phyloP scores from a whole-genome alignment of 2,329 filamentous ascomycete genomes.

The Sporothrix schenckii region DNA sequence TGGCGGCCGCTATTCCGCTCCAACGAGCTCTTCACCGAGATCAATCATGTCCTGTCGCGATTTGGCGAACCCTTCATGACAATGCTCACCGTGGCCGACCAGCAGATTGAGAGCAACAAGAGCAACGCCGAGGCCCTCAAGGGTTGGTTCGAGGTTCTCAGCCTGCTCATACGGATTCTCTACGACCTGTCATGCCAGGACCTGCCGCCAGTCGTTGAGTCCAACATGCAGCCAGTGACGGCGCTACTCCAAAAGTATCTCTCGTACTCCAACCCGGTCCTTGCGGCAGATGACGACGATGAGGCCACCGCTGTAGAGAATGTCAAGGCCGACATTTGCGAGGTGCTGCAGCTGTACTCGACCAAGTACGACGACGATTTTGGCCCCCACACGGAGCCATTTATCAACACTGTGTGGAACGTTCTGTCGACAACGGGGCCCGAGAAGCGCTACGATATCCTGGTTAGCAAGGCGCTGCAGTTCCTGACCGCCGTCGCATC shows the following conservation, averaged over 20 bases:
- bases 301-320: slow-evolving; percentile 83
- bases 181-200: slow-evolving; percentile 98
- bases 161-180: slow-evolving; percentile 86
- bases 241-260: slow-evolving; percentile 89
- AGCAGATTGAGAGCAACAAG: slow-evolving; percentile 72
- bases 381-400: slow-evolving; percentile 74
- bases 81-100: slow-evolving; percentile 75
- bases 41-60: slow-evolving; percentile 88
- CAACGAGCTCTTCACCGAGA: slow-evolving; percentile 89
- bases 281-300: slow-evolving; percentile 78
- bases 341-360: slow-evolving; percentile 84
- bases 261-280: slow-evolving; percentile 79
- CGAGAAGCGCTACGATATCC: slow-evolving; percentile 89
- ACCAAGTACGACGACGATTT: slow-evolving; percentile 97
- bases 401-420: slow-evolving; percentile 89
- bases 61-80: slow-evolving; percentile 84
- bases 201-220: slow-evolving; percentile 90
- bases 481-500: slow-evolving; percentile 90
- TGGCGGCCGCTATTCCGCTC: slow-evolving; percentile 95
- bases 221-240: slow-evolving; percentile 77
- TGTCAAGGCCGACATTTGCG: slow-evolving; percentile 91
- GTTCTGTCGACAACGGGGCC: slow-evolving; percentile 83
- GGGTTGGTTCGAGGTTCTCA: slow-evolving; percentile 80
- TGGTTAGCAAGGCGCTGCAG: slow-evolving; percentile 92
- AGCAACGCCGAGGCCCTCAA: slow-evolving; percentile 74